Conservation (phyloP, 352 stramenopile genomes). For the Phytophthora sansomeana region DNA sequence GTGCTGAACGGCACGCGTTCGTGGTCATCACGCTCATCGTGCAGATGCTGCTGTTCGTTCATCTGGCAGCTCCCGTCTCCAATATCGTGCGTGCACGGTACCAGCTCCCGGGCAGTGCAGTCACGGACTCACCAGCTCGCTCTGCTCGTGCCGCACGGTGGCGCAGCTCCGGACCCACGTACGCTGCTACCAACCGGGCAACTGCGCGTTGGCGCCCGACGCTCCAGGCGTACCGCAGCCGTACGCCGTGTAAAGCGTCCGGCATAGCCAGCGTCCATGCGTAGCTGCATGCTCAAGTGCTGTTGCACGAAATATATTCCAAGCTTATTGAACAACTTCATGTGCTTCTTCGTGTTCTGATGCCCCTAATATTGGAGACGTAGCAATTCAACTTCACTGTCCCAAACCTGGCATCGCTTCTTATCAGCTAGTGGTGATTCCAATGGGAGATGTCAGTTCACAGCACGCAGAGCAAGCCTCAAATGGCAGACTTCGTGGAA, state of each 20-base stretch:
- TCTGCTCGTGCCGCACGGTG: conserved; percentile 50
- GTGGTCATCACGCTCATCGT: conserved; percentile 31
- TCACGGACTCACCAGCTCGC: conserved; percentile 47
- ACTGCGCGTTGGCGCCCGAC: conserved; percentile 53
- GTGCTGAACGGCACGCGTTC: conserved; percentile 32
- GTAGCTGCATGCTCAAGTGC: conserved; percentile 16
- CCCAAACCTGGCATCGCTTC: neutral
- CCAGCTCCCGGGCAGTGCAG: conserved; percentile 46
- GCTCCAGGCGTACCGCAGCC: conserved; percentile 43
- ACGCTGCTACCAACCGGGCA: conserved; percentile 53
- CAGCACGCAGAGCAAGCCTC: neutral
- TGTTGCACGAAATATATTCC: conserved; percentile 29
- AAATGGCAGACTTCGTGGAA: conserved; percentile 35
- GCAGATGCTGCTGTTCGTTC: conserved; percentile 36
- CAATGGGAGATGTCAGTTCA: conserved; percentile 3
- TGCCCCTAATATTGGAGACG: neutral
- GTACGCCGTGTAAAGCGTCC: conserved; percentile 34
- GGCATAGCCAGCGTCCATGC: neutral
- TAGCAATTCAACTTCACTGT: too few relatives aligned
- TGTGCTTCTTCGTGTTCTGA: neutral
- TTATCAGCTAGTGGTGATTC: neutral
- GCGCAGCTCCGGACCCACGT: conserved; percentile 52
- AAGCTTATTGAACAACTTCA: neutral
- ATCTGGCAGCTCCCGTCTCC: conserved; percentile 54
- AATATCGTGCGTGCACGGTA: conserved; percentile 53